These are phyloP conservation scores for Emmonsiellopsis sp. DNA, from an alignment of 2,329 filamentous ascomycete genomes.

Conservation along the genomic window DNA sequence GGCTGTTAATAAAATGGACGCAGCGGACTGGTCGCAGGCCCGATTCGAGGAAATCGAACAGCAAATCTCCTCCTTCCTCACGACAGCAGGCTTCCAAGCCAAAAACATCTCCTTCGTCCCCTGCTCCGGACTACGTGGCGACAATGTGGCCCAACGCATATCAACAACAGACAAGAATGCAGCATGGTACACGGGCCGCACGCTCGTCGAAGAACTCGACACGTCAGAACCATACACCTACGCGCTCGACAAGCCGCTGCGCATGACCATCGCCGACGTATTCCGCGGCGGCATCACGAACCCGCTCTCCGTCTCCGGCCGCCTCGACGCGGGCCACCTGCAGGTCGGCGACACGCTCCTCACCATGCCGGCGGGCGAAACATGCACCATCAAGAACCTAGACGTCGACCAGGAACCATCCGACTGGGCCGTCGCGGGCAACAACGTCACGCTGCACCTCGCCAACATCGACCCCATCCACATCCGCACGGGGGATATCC, in stretches of 20 bases:
- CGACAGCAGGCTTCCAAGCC: conserved; percentile 66
- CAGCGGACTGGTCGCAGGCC: conserved; percentile 69
- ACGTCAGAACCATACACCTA: conserved; percentile 63
- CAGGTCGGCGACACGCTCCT: conserved; percentile 75
- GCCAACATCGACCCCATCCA: conserved; percentile 76
- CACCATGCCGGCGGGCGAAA: conserved; percentile 72
- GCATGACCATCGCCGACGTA: conserved; percentile 79
- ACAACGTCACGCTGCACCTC: conserved; percentile 78
- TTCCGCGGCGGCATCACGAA: conserved; percentile 72
- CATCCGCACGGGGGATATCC: conserved; percentile 71
- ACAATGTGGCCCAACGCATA: conserved; percentile 59
- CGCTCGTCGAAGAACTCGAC: conserved; percentile 76
- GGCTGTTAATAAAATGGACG: conserved; percentile 92
- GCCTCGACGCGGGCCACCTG: conserved; percentile 72
- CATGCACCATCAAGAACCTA: conserved; percentile 70
- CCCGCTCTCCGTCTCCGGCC: conserved; percentile 74
- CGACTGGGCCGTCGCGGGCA: conserved; percentile 88
- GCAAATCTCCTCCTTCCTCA: conserved; percentile 74
- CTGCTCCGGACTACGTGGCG: conserved; percentile 78
- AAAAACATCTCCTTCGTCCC: conserved; percentile 83
- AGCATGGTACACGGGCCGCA: conserved; percentile 72
- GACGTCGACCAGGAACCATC: conserved; percentile 62
- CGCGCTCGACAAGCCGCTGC: conserved; percentile 66
- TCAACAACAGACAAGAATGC: conserved; percentile 39
- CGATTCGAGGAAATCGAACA: conserved; percentile 78